These are phyloP conservation scores for Ambrosia artemisiifolia DNA, from an alignment of 129 eudicot species.

Conservation along the genomic window DNA sequence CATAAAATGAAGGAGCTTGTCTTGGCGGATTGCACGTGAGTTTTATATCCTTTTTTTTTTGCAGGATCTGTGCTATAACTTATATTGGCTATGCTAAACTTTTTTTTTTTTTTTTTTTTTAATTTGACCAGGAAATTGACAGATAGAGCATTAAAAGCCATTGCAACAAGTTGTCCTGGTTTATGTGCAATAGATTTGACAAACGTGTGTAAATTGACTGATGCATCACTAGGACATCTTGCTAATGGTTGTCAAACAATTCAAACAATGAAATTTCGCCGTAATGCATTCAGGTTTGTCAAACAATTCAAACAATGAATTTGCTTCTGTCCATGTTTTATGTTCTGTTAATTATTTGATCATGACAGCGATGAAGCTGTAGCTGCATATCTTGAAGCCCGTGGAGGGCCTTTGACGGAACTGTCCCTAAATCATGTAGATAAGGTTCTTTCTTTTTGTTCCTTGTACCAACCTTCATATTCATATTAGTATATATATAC, in stretches of 20 bases:
- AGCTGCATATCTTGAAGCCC: slow-evolving; percentile 82
- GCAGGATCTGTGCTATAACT: background rate
- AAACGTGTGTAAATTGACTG: slow-evolving; percentile 57
- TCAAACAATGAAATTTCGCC: slow-evolving; percentile 50
- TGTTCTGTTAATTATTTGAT: background rate
- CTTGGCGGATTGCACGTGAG: slow-evolving; percentile 78
- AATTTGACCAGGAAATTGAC: slow-evolving; percentile 63
- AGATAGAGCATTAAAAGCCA: slow-evolving; percentile 60
- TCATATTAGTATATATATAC: too few species aligned
- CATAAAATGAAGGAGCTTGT: slow-evolving; percentile 65
- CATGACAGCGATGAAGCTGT: slow-evolving; percentile 84
- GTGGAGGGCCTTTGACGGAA: slow-evolving; percentile 62
- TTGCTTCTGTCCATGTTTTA: background rate
- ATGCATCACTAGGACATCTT: slow-evolving; percentile 62
- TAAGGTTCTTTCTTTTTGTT: slow-evolving; percentile 43
- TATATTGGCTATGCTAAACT: background rate
- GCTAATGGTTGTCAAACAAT: slow-evolving; percentile 76
- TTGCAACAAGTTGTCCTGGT: slow-evolving; percentile 58
- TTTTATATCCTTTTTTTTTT: slow-evolving; percentile 1
- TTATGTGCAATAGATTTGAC: slow-evolving; percentile 61
- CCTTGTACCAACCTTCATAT: background rate
- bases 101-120: background rate
- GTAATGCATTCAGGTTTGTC: slow-evolving; percentile 74
- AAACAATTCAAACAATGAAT: slow-evolving; percentile 37
- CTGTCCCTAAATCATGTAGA: slow-evolving; percentile 64